Base-by-base conservation (phyloP, 108 stramenopile species). In the Mediolabrus comicus region DNA sequence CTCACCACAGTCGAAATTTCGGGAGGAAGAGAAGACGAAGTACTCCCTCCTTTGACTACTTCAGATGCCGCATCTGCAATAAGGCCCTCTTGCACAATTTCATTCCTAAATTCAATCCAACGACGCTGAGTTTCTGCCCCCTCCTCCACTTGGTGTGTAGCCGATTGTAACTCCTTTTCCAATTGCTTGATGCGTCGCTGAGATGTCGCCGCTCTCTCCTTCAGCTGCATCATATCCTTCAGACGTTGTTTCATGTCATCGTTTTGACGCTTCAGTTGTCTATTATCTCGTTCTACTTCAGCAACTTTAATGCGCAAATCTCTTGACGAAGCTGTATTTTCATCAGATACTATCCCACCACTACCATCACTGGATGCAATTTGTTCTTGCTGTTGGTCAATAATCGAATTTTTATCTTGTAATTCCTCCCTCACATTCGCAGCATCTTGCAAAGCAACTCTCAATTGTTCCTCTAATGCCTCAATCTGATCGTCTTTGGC, bases 231-330 rank as follows among this genome's bases (percentile, higher is more conserved):
- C 57, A 80, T 69, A 41, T 84, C 75, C 33, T 79, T 52, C 5
- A 64, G 53, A 16, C 86, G 80, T 4, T 10, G 33, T 22, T 79
- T 72, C 65, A 72, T 63, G 11, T 78, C 84, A 4, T 87, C 80
- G 17, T 77, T 64, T 16, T 71, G 69, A 17, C 87, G 81, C 27
- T 63, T 51, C 36, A 80, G 66, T 55, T 92, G 87, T 27, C 94
- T 86, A 72, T 84, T 80, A 43, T 75, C 69, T 52, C 94, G 86
- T 65, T 95, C 91, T 38, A 80, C 41, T 31, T 95, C 91, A 34
- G 91, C 86, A 32, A 91, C 36, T 57, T 74, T 59, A 60, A 91
- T 85, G 19, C 91, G 86, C 16, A 76, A 54, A 34, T 56, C 64
- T 8, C 72, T 33, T 10, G 74, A 61, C 33, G 58, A 68, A 19